Conservation (phyloP, 129 eudicot species). For the Glebionis coronaria region DNA sequence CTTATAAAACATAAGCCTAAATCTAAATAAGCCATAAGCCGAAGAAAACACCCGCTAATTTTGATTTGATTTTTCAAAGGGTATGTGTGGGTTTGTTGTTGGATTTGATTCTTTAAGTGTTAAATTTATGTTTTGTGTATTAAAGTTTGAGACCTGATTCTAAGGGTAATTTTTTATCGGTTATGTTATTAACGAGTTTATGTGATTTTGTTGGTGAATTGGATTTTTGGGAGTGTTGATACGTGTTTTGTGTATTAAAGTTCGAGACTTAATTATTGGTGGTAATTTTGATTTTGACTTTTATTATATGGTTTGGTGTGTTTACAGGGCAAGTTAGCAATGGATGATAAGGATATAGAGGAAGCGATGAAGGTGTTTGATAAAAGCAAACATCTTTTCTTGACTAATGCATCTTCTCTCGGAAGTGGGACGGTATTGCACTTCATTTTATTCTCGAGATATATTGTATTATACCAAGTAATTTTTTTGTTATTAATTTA, state of each 20-base stretch:
- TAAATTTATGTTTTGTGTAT: not conserved
- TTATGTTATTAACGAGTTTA: not conserved
- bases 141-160: not conserved
- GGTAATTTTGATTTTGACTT: not conserved
- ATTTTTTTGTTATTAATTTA: not conserved
- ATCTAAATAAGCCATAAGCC: too few species aligned
- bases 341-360: slow-evolving; percentile 43
- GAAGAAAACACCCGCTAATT: too few species aligned
- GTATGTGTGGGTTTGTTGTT: not conserved
- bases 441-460: not conserved
- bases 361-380: slow-evolving; percentile 60
- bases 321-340: slow-evolving; percentile 48
- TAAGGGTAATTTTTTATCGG: not conserved
- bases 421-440: slow-evolving; percentile 60
- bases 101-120: not conserved
- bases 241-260: not conserved
- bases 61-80: too few species aligned
- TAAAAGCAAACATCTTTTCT: slow-evolving; percentile 59
- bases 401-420: slow-evolving; percentile 49
- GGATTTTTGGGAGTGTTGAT: too few species aligned
- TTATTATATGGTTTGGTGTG: not conserved
- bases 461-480: not conserved
- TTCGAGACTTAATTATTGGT: not conserved
- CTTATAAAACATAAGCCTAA: too few species aligned
- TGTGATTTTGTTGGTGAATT: not conserved